Evolutionary conservation across 148 eudicot species (phyloP).

Genomic region (Linanthus parryae): DNA sequence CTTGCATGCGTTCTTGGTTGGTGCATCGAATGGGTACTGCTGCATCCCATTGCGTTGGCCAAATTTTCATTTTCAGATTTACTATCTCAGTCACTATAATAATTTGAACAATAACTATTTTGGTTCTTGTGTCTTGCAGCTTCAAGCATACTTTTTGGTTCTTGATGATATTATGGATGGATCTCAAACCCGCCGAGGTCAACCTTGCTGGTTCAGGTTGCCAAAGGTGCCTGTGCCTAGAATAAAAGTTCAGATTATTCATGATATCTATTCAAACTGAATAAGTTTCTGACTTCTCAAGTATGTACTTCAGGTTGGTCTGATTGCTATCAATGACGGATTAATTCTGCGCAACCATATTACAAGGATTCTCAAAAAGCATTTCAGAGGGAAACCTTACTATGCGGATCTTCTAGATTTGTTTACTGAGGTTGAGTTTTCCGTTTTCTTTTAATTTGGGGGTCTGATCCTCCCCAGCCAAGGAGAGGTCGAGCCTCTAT

Average conservation of each 20-base stretch:
- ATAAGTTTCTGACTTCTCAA: too few species aligned
- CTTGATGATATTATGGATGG: constrained; percentile 82
- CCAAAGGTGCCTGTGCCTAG: too few species aligned
- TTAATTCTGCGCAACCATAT: constrained; percentile 84
- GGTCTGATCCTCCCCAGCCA: not conserved
- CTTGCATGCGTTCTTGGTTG: constrained; percentile 80
- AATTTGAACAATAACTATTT: too few species aligned
- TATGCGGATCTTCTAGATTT: constrained; percentile 82
- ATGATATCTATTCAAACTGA: too few species aligned
- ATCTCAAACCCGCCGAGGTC: constrained; percentile 81
- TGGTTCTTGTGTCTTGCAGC: constrained; percentile 29
- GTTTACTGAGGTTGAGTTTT: constrained; percentile 63
- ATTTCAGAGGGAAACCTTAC: constrained; percentile 65
- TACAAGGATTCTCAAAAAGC: constrained; percentile 71
- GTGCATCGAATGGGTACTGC: constrained; percentile 94
- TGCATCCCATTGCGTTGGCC: not conserved
- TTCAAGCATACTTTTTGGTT: constrained; percentile 83
- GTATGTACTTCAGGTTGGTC: constrained; percentile 67
- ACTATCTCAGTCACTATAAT: too few species aligned
- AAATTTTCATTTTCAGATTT: too few species aligned
- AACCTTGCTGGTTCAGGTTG: constrained; percentile 74
- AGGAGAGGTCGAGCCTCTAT: not conserved
- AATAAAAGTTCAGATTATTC: too few species aligned
- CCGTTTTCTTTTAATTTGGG: too few species aligned
- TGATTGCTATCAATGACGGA: constrained; percentile 87